Base-by-base conservation (phyloP, 352 stramenopile genomes). In the Phytophthora nicotianae region DNA sequence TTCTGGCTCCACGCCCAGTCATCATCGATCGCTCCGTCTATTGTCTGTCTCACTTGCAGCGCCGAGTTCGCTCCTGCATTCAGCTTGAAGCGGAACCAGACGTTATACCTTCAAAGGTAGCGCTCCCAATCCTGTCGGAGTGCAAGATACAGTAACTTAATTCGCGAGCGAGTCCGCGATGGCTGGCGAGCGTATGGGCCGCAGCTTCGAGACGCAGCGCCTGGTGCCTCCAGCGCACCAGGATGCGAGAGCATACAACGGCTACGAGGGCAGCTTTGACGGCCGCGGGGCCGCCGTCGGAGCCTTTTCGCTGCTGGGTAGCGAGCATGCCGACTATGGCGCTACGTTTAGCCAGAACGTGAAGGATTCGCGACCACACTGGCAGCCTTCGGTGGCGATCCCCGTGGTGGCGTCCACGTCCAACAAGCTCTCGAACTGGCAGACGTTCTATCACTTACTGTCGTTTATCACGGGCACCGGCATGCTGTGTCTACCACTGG, bases 391-490 rank as follows among this genome's bases (percentile, higher is more conserved):
- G 1, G 20, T 53, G 29, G 43, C 51, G 17, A 57, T 62, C 13
- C 27, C 62, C 21, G 50, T 71, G 27, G 42, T 50, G 5, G 21
- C 55, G 1, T 38, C 57, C 4, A 43, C 46, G 23, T 62, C 48
- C 27, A 61, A 65, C 24, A 70, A 73, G 14, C 66, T 91, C 16
- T 78, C 71, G 32, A 70, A 76, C 48, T 89, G 77, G 79, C 79
- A 92, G 76, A 81, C 73, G 16, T 76, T 78, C 35, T 90, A 77
- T 51, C 84, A 91, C 46, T 50, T 93, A 45, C 65, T 91, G 56
- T 91, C 84, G 27, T 93, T 86, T 65, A 89, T 89, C 57, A 83
- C 81, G 13, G 84, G 84, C 61, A 86, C 81, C 4, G 84, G 84
- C 0, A 84, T 93, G 73, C 66, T 93, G 20, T 90, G 73, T 53